Conservation (phyloP, 2,329 filamentous ascomycete genomes). For the Ophiostoma novo-ulmi region DNA sequence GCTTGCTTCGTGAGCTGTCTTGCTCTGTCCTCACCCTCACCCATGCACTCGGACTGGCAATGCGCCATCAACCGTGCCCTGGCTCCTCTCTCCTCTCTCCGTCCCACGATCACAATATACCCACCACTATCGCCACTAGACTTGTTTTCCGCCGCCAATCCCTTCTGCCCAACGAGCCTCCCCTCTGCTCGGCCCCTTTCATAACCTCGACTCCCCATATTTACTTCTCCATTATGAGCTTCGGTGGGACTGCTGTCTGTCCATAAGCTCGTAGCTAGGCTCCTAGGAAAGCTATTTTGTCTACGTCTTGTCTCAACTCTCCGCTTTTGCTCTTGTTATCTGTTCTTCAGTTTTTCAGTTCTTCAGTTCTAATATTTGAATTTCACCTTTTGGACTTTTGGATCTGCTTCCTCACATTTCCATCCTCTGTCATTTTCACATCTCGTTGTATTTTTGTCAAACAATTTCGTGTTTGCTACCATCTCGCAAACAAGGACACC, state of each 20-base stretch:
- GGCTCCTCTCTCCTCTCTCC: background rate
- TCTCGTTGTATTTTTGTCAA: background rate
- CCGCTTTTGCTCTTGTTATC: background rate
- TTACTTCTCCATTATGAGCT: conserved; percentile 11
- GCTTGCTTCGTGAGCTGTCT: background rate
- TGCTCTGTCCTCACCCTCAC: background rate
- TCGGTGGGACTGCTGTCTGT: conserved; percentile 8
- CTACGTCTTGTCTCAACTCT: background rate
- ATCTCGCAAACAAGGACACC: background rate
- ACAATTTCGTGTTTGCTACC: background rate
- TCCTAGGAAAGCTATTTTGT: background rate
- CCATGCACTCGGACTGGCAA: background rate
- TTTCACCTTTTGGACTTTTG: background rate
- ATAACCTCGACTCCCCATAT: conserved; percentile 4
- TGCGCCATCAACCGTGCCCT: conserved; percentile 9
- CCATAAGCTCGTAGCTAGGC: conserved; percentile 11
- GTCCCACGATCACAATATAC: background rate
- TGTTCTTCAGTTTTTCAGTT: background rate
- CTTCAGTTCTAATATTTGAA: background rate
- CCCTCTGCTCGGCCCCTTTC: conserved; percentile 9
- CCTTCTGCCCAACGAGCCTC: conserved; percentile 11
- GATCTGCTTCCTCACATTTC: background rate
- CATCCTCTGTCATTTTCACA: background rate
- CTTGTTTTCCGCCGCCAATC: conserved; percentile 4
- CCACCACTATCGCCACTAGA: conserved; percentile 12